phyloP scores from a whole-genome alignment of 2,329 filamentous ascomycete species.

The Ceratocystis cacaofunesta region DNA sequence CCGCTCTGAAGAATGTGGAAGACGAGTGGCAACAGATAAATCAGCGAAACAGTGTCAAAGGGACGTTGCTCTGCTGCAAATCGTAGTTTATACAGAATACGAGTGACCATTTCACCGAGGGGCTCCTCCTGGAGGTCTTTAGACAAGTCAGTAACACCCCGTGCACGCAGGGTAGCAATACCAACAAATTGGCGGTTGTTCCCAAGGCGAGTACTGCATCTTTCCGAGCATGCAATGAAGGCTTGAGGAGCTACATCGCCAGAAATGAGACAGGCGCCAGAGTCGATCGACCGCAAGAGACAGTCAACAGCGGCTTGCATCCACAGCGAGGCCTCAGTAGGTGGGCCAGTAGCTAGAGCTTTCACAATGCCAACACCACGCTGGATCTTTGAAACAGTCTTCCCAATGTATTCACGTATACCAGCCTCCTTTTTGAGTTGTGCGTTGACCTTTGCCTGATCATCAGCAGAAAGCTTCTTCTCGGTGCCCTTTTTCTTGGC shows the following conservation, averaged over 20 bases:
- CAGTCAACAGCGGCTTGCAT: conserved; percentile 66
- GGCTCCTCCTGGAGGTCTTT: conserved; percentile 61
- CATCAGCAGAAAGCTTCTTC: conserved; percentile 81
- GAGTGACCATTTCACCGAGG: conserved; percentile 70
- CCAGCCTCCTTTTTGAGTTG: conserved; percentile 75
- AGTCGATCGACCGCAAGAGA: conserved; percentile 59
- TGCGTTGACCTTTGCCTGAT: conserved; percentile 76
- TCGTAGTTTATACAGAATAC: conserved; percentile 77
- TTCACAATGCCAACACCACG: conserved; percentile 77
- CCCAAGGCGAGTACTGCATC: conserved; percentile 59
- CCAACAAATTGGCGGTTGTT: conserved; percentile 69
- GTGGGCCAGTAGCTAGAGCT: conserved; percentile 69
- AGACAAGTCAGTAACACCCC: conserved; percentile 58
- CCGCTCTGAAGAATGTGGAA: conserved; percentile 65
- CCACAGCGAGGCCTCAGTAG: conserved; percentile 80
- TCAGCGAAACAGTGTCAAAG: conserved; percentile 74
- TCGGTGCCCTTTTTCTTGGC: conserved; percentile 86
- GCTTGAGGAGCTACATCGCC: conserved; percentile 64
- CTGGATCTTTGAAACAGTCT: conserved; percentile 54
- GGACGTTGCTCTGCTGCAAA: conserved; percentile 89
- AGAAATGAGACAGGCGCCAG: conserved; percentile 66
- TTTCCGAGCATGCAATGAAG: conserved; percentile 66
- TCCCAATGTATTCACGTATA: conserved; percentile 59
- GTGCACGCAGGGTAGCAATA: conserved; percentile 67
- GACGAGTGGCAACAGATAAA: conserved; percentile 72